These are phyloP conservation scores for Candida broadrunensis DNA, from an alignment of 805 yeast species.

Conservation along the genomic window DNA sequence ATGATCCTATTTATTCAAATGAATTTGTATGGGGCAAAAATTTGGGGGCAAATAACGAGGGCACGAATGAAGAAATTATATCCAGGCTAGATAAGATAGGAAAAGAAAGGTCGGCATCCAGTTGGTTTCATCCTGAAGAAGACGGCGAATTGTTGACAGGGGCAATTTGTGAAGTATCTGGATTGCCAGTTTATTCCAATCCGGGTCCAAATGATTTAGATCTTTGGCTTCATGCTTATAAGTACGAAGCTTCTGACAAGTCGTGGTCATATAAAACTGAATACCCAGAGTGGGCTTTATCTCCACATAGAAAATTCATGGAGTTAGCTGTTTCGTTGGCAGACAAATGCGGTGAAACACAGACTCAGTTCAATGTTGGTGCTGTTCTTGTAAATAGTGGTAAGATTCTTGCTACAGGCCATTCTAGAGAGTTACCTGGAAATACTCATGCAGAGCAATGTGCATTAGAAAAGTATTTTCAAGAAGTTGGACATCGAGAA, in stretches of 20 bases:
- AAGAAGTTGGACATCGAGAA: conserved; percentile 25
- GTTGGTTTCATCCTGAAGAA: conserved; percentile 60
- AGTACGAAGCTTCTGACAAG: conserved; percentile 58
- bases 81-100: conserved; percentile 61
- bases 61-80: conserved; percentile 48
- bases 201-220: conserved; percentile 88
- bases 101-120: conserved; percentile 60
- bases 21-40: conserved; percentile 73
- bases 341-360: conserved; percentile 72
- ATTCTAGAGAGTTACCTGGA: conserved; percentile 86
- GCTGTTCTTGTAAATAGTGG: conserved; percentile 69
- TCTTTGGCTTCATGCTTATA: conserved; percentile 87
- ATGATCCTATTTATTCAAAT: conserved; percentile 78
- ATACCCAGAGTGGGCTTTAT: conserved; percentile 80
- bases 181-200: conserved; percentile 70
- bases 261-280: conserved; percentile 75
- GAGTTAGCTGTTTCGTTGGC: conserved; percentile 75
- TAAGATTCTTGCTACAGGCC: conserved; percentile 72
- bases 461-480: conserved; percentile 74
- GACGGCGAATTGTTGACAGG: conserved; percentile 68
- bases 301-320: conserved; percentile 62
- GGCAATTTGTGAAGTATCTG: conserved; percentile 63
- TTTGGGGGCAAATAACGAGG: conserved; percentile 62
- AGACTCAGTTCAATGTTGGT: conserved; percentile 92
- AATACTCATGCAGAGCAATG: conserved; percentile 98